Conservation (phyloP, 164 flowering plant genomes). For the Saururus chinensis region DNA sequence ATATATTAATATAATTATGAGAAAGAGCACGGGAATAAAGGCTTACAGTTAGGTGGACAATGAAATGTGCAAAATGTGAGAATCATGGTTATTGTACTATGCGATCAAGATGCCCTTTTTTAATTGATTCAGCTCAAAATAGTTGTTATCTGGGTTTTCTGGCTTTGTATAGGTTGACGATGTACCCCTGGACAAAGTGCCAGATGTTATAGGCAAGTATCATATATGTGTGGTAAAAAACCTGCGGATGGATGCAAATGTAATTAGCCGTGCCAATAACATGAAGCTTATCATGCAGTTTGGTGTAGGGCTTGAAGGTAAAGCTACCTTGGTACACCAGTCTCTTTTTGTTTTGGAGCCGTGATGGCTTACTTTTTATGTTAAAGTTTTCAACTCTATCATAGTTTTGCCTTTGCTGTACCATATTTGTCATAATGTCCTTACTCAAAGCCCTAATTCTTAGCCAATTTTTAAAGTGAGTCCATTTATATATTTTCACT, state of each 20-base stretch:
- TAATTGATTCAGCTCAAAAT: not conserved
- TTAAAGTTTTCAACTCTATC: not conserved
- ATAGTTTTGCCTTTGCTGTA: too few species aligned
- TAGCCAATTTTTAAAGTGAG: not conserved
- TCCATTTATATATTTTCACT: not conserved
- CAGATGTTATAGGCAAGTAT: conserved; percentile 50
- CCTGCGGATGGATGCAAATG: conserved; percentile 35
- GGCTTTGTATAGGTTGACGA: conserved; percentile 55
- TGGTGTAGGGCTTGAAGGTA: conserved; percentile 94
- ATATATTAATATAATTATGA: too few species aligned
- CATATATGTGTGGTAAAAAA: conserved; percentile 63
- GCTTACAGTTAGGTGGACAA: too few species aligned
- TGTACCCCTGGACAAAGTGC: conserved; percentile 49
- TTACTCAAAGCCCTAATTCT: not conserved
- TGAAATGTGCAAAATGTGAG: too few species aligned
- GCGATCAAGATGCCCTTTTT: too few species aligned
- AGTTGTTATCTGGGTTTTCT: not conserved
- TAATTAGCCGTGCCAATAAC: conserved; percentile 53
- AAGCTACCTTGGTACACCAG: not conserved
- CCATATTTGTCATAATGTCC: too few species aligned
- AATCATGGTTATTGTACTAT: too few species aligned
- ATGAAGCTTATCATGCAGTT: conserved; percentile 86
- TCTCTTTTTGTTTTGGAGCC: not conserved
- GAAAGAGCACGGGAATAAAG: too few species aligned
- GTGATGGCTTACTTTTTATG: not conserved